phyloP scores from a whole-genome alignment of 768 basidiomycete species.

The Ramaria sp. region DNA sequence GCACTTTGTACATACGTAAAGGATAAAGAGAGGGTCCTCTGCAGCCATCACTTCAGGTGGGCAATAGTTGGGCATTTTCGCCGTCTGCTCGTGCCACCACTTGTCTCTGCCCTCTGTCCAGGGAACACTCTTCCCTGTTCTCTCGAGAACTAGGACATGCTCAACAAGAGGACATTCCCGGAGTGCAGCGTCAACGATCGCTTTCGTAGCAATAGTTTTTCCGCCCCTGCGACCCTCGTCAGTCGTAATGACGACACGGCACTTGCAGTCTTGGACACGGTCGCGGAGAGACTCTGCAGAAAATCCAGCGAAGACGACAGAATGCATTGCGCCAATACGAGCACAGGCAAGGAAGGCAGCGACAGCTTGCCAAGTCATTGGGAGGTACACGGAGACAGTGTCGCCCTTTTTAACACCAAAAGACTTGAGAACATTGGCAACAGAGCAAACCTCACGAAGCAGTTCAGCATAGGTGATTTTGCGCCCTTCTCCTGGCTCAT shows the following conservation, averaged over 20 bases:
- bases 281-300: slow-evolving; percentile 90
- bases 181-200: slow-evolving; percentile 86
- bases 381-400: slow-evolving; percentile 85
- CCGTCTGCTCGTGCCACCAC: slow-evolving; percentile 95
- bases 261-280: slow-evolving; percentile 81
- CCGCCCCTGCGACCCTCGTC: slow-evolving; percentile 94
- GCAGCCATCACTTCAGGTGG: slow-evolving; percentile 77
- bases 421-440: slow-evolving; percentile 86
- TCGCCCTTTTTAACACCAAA: slow-evolving; percentile 94
- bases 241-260: slow-evolving; percentile 85
- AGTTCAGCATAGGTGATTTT: slow-evolving; percentile 77
- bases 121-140: slow-evolving; percentile 75
- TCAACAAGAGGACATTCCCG: slow-evolving; percentile 77
- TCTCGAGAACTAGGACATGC: slow-evolving; percentile 79
- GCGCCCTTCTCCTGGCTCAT: slow-evolving; percentile 76
- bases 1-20: slow-evolving; percentile 60
- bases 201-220: slow-evolving; percentile 89
- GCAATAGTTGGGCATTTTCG: slow-evolving; percentile 79
- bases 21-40: slow-evolving; percentile 98
- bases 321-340: slow-evolving; percentile 92
- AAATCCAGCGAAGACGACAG: slow-evolving; percentile 97
- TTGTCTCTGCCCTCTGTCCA: slow-evolving; percentile 79
- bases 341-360: slow-evolving; percentile 97
- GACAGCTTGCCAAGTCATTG: slow-evolving; percentile 92
- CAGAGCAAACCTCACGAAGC: slow-evolving; percentile 74